These are phyloP conservation scores for Myxozyma udenii DNA, from an alignment of 805 yeast genomes.

Conservation along the genomic window DNA sequence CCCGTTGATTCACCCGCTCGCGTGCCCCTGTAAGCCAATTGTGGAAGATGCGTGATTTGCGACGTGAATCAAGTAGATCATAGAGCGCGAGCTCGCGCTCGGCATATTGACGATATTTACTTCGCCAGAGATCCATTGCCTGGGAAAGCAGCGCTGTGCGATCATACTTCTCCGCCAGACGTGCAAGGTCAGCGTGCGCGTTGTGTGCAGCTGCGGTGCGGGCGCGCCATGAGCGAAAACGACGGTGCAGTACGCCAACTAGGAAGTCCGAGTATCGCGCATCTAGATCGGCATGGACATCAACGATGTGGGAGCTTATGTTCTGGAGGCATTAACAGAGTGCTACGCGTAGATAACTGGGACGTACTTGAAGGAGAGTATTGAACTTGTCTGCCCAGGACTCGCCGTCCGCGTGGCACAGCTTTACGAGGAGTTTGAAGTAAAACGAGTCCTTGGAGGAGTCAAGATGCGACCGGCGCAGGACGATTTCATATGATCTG, in stretches of 20 bases:
- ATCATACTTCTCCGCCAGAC: constrained; percentile 20
- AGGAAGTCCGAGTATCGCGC: constrained; percentile 14
- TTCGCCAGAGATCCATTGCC: constrained; percentile 19
- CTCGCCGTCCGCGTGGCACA: constrained; percentile 18
- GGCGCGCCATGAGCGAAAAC: constrained; percentile 11
- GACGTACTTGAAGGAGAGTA: constrained; percentile 11
- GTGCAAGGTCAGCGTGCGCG: constrained; percentile 1
- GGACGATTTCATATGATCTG: constrained; percentile 21
- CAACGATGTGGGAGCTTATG: constrained; percentile 8
- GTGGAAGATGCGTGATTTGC: not conserved
- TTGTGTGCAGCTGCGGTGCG: not conserved
- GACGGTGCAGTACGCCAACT: constrained; percentile 2
- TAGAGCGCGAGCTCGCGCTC: constrained; percentile 3
- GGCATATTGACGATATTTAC: not conserved
- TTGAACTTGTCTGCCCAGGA: constrained; percentile 27
- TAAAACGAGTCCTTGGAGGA: constrained; percentile 20
- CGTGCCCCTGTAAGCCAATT: constrained; percentile 1
- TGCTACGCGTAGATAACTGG: not conserved
- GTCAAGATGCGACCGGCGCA: constrained; percentile 18
- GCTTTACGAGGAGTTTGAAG: constrained; percentile 22
- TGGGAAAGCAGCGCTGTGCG: constrained; percentile 10
- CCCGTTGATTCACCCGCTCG: not conserved
- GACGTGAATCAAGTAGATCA: not conserved
- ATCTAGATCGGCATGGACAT: constrained; percentile 13
- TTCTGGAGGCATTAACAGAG: constrained; percentile 3